Evolutionary conservation across 75 land plant genomes (phyloP).

Genomic region (Picea glauca): DNA sequence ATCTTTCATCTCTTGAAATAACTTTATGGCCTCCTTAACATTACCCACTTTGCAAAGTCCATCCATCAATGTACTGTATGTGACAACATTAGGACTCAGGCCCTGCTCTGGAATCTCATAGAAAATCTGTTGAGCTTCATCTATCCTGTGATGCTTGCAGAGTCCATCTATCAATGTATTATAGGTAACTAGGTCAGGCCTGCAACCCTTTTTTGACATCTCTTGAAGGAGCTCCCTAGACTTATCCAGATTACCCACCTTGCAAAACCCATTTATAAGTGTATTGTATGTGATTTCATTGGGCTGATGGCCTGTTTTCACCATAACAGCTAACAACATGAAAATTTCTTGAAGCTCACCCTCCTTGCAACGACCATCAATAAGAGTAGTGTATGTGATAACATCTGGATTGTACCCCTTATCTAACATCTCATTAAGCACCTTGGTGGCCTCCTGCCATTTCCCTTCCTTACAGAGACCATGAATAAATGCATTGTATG

Average conservation of each 20-base stretch:
- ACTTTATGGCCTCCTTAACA: neutral
- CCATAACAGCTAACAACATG: conserved; percentile 31
- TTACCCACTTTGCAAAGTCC: conserved; percentile 58
- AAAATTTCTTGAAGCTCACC: conserved; percentile 48
- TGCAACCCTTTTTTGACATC: conserved; percentile 33
- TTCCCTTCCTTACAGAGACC: neutral
- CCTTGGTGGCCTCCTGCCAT: no score
- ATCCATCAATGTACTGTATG: conserved; percentile 61
- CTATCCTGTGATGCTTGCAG: conserved; percentile 34
- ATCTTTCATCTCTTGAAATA: conserved; percentile 15
- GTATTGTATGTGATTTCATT: conserved; percentile 46
- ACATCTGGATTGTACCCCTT: no score
- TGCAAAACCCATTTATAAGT: conserved; percentile 39
- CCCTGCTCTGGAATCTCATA: conserved; percentile 27
- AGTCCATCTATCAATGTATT: conserved; percentile 50
- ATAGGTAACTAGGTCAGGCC: conserved; percentile 53
- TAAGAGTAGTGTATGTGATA: conserved; percentile 31
- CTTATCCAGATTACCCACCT: conserved; percentile 15
- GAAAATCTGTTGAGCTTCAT: conserved; percentile 38
- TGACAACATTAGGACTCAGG: conserved; percentile 43
- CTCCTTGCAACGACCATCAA: conserved; percentile 54
- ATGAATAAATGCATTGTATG: conserved; percentile 31
- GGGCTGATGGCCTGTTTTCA: conserved; percentile 29
- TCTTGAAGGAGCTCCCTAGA: conserved; percentile 28
- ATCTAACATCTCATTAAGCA: no score